Conservation (phyloP, 305 asterid species). For the Fraxinus angustifolia region DNA sequence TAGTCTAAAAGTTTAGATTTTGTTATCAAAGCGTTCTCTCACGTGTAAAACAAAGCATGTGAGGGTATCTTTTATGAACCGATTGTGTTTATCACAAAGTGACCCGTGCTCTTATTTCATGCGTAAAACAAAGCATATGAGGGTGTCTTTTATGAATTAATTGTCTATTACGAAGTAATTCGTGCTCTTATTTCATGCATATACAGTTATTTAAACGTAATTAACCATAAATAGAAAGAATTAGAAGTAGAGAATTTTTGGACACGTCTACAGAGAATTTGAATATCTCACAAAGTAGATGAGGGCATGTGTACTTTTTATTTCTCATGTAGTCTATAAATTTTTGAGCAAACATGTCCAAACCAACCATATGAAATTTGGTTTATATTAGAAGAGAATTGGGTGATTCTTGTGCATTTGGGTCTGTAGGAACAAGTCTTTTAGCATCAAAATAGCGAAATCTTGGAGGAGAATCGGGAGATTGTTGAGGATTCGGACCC, state of each 20-base stretch:
- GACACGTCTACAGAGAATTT: not conserved
- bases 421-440: not conserved
- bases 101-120: not conserved
- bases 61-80: not conserved
- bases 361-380: not conserved
- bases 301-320: not conserved
- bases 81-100: not conserved
- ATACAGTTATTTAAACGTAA: not conserved
- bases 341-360: not conserved
- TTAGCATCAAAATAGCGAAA: not conserved
- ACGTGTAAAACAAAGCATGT: not conserved
- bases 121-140: not conserved
- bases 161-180: not conserved
- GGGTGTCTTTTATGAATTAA: not conserved
- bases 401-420: not conserved
- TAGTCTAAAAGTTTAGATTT: not conserved
- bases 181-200: not conserved
- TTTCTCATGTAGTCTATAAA: not conserved
- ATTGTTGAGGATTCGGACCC: not conserved
- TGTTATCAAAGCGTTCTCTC: not conserved
- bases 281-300: not conserved
- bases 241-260: not conserved
- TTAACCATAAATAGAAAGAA: not conserved
- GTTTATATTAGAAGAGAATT: not conserved
- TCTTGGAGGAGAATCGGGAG: not conserved